Conservation (phyloP, 164 flowering plant genomes). For the Sextonia rubra region DNA sequence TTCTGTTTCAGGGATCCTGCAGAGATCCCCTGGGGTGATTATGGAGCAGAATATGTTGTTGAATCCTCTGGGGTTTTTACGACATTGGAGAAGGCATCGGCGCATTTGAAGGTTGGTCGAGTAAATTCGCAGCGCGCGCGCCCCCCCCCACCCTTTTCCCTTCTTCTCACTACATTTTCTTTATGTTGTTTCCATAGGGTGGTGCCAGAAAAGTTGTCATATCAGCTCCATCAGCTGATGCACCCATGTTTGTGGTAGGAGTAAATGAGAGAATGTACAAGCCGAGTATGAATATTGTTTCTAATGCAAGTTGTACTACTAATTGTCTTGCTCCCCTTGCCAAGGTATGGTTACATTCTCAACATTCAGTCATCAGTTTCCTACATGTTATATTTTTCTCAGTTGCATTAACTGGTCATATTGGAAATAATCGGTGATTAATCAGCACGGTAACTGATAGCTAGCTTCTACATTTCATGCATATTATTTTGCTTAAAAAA, state of each 20-base stretch:
- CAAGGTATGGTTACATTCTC: constrained; percentile 41
- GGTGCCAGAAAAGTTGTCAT: constrained; percentile 95
- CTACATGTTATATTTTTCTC: neutral
- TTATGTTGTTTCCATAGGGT: constrained; percentile 46
- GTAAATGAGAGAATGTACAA: constrained; percentile 85
- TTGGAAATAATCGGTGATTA: neutral
- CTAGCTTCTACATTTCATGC: neutral
- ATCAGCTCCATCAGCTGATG: constrained; percentile 99
- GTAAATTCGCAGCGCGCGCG: neutral
- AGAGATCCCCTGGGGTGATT: constrained; percentile 93
- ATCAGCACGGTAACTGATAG: neutral
- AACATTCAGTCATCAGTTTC: neutral
- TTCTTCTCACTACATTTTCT: neutral
- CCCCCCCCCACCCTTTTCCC: neutral
- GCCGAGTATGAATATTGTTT: constrained; percentile 88
- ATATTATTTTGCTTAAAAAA: neutral
- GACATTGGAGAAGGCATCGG: constrained; percentile 73
- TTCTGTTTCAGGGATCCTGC: constrained; percentile 70
- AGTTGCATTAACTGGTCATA: neutral
- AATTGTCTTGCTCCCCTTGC: constrained; percentile 97
- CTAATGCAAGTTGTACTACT: constrained; percentile 98
- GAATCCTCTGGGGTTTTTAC: constrained; percentile 98
- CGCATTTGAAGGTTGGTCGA: constrained; percentile 65
- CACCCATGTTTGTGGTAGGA: constrained; percentile 98
- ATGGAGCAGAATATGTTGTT: constrained; percentile 89